Evolutionary conservation across 768 basidiomycete species (phyloP).

Genomic region (Tephrocybe sp.): DNA sequence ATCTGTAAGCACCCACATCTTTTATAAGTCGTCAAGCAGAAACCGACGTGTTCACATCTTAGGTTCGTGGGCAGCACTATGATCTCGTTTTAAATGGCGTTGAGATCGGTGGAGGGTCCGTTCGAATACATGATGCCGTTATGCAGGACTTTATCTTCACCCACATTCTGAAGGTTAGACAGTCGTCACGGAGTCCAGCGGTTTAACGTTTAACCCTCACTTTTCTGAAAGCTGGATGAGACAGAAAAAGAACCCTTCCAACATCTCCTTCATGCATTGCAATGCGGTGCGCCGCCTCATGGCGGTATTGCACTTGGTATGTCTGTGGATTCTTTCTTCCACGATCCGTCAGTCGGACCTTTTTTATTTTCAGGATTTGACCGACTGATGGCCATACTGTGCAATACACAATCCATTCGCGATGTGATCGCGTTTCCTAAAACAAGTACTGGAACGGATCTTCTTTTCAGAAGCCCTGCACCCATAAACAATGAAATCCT

Average conservation of each 20-base stretch:
- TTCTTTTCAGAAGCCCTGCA: conserved; percentile 88
- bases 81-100: conserved; percentile 93
- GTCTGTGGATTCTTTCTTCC: conserved; percentile 21
- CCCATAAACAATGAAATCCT: conserved; percentile 50
- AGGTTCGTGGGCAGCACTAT: conserved; percentile 95
- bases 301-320: conserved; percentile 91
- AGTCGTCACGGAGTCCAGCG: neutral
- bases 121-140: conserved; percentile 84
- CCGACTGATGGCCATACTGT: conserved; percentile 88
- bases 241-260: conserved; percentile 74
- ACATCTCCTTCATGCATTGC: conserved; percentile 84
- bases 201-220: conserved; percentile 3
- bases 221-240: conserved; percentile 59
- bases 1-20: conserved; percentile 35
- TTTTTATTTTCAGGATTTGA: conserved; percentile 69
- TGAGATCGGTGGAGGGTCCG: conserved; percentile 93
- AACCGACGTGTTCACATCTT: conserved; percentile 7
- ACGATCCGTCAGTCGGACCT: conserved; percentile 13
- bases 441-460: conserved; percentile 79
- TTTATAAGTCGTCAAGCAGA: neutral
- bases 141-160: conserved; percentile 87
- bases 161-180: conserved; percentile 73
- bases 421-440: conserved; percentile 99
- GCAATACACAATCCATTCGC: conserved; percentile 82
- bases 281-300: conserved; percentile 92